A percentile compares a stretch with the other conserved stretches of the same genome.
phyloP scores from a whole-genome alignment of 73 alveolate genomes.

The Paramecium primaurelia region DNA sequence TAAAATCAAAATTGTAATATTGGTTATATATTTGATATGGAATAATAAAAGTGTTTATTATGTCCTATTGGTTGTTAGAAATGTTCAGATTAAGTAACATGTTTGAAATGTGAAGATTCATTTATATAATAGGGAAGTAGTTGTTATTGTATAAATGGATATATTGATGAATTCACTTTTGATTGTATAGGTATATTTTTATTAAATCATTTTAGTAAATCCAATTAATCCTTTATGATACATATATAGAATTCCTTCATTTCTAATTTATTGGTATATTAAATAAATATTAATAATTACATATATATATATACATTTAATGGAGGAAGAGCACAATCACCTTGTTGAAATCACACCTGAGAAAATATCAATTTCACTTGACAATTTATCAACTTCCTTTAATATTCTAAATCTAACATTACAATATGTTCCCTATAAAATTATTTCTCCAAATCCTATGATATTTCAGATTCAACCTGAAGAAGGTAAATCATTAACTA shows the following conservation, averaged over 20 bases:
- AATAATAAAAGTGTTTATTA: neutral
- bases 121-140: neutral
- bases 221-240: neutral
- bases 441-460: constrained; percentile 51
- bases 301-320: neutral
- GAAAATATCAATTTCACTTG: neutral
- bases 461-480: neutral
- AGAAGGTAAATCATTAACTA: neutral
- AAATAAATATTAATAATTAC: neutral
- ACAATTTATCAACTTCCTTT: neutral
- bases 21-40: neutral
- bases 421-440: neutral
- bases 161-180: neutral
- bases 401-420: constrained; percentile 11
- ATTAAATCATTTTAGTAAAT: neutral
- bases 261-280: neutral
- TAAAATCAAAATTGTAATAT: neutral
- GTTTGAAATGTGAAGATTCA: neutral
- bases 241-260: neutral
- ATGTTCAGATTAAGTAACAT: neutral
- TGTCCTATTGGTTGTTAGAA: neutral
- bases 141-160: constrained; percentile 3
- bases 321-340: constrained; percentile 22
- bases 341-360: neutral
- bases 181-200: neutral